Conservation (phyloP, 148 eudicot genomes). For the Rhododendron ferrugineum region DNA sequence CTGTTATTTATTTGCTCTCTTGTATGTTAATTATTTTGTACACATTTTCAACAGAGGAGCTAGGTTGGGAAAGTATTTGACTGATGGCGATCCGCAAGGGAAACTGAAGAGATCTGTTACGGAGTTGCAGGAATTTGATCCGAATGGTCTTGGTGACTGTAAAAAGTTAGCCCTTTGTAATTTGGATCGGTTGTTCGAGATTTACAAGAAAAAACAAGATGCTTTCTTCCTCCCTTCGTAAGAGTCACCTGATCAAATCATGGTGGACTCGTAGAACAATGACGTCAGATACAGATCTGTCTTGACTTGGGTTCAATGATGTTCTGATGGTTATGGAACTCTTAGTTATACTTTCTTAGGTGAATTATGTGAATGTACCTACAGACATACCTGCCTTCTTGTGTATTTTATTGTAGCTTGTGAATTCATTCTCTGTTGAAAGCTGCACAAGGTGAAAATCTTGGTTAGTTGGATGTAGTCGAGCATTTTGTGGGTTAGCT, state of each 20-base stretch:
- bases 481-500: not conserved
- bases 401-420: not conserved
- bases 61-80: constrained; percentile 33
- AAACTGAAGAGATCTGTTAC: constrained; percentile 23
- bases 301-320: not conserved
- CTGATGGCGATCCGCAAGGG: constrained; percentile 19
- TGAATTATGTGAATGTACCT: not conserved
- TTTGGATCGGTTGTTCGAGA: constrained; percentile 28
- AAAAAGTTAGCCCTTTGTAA: constrained; percentile 19
- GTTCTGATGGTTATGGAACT: not conserved
- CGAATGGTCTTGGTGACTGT: constrained; percentile 22
- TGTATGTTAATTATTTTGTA: not conserved
- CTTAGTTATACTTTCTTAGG: not conserved
- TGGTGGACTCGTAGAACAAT: not conserved
- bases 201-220: constrained; percentile 28
- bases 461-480: not conserved
- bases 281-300: not conserved
- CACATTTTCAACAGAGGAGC: constrained; percentile 20
- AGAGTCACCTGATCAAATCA: not conserved
- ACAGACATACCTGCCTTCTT: not conserved
- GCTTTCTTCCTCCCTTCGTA: constrained; percentile 20
- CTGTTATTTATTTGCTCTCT: not conserved
- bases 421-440: not conserved
- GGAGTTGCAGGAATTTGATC: constrained; percentile 23
- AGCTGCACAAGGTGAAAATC: not conserved